Conservation (phyloP, 352 stramenopile species). For the Globisporangium barbulae region DNA sequence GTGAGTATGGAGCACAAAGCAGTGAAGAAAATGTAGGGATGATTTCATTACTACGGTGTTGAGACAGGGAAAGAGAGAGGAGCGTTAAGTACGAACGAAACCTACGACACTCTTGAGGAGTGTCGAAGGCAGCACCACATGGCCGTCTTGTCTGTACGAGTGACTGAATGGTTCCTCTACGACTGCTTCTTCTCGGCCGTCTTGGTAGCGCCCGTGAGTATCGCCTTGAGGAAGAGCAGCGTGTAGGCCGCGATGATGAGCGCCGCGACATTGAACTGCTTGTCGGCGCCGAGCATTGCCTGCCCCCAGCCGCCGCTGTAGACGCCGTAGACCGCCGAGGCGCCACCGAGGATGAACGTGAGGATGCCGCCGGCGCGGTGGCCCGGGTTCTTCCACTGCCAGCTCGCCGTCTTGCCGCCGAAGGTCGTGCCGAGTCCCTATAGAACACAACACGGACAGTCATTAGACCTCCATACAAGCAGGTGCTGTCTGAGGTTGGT, state of each 20-base stretch:
- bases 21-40: not conserved
- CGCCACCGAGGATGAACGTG: slow-evolving; percentile 47
- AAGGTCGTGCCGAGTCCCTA: slow-evolving; percentile 56
- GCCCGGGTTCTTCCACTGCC: slow-evolving; percentile 66
- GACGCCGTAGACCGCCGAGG: slow-evolving; percentile 38
- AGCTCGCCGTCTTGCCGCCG: slow-evolving; percentile 56
- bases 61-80: not conserved
- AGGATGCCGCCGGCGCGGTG: slow-evolving; percentile 58
- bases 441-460: not conserved
- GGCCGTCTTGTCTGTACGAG: not conserved
- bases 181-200: slow-evolving; percentile 8
- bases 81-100: not conserved
- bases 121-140: not conserved
- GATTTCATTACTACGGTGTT: not conserved
- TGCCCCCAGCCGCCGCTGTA: slow-evolving; percentile 56
- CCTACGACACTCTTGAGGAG: not conserved
- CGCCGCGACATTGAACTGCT: slow-evolving; percentile 44
- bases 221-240: slow-evolving; percentile 43
- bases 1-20: not conserved
- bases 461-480: slow-evolving; percentile 1
- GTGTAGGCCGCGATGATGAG: slow-evolving; percentile 39
- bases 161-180: not conserved
- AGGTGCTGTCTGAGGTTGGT: not conserved
- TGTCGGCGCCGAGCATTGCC: slow-evolving; percentile 36
- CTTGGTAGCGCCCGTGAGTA: slow-evolving; percentile 19